Evolutionary conservation across 2,329 filamentous ascomycete species (phyloP), one percentile per base, ranked within the genome.

Genomic region (Fusarium coicis): DNA sequence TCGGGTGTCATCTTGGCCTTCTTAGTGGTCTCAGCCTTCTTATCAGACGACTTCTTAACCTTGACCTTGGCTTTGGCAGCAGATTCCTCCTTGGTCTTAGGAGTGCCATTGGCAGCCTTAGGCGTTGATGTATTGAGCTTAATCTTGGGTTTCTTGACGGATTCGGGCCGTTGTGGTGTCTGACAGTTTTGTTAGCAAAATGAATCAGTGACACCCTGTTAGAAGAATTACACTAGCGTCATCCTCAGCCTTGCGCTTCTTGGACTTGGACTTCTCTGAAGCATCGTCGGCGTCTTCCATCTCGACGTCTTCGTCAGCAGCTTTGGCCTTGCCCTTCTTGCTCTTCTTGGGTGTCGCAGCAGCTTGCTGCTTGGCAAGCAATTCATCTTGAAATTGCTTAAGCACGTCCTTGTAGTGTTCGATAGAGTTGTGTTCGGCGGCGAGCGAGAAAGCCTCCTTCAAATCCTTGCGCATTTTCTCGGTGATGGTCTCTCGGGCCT

Each of bases 211-310:
- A n/a, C 42, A 23, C 19, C 21, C 23, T 50, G 26, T 39, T 40
- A 10, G n/a, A 19, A 18, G 46, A 72, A 81, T 80, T 74, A 85
- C 84, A 67, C 83, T 92, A 30, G 87, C 87, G n/a, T 90, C 90
- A 63, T 97, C 94, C 19, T 90, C 93, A 75, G 95, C 95, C 90
- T 97, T 97, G 78, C 95, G 92, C 88, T 97, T 97, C 89, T 85
- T 85, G 11, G 82, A 78, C 73, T 83, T 84, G 79, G 94, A 92
- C 89, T 97, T 97, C 28, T 78, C 76, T 14, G 66, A 40, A 77
- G 85, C 86, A 32, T 89, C 88, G 32, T 92, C 90, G 39, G 81
- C 85, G 72, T 93, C 90, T 46, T 85, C 86, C 86, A 92, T 91
- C 8, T 91, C 90, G 15, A 87, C 78, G 71, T 91, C 89, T 32